These are phyloP conservation scores for Clitopilus passeckerianus DNA, from an alignment of 768 basidiomycete species.

Conservation along the genomic window DNA sequence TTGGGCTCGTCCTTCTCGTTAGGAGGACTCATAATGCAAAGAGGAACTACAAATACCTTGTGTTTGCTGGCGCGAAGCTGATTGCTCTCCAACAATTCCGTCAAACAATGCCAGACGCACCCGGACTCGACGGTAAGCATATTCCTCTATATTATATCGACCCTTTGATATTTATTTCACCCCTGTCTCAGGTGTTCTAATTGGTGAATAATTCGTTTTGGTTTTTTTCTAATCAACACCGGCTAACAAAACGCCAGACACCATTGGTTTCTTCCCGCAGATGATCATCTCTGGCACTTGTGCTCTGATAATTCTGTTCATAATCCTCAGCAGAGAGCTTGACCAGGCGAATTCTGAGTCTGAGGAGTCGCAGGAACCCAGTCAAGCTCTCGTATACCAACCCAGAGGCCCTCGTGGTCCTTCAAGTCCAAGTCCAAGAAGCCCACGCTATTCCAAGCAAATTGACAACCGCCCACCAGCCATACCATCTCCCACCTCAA, in stretches of 20 bases:
- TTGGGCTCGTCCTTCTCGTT: slow-evolving; percentile 41
- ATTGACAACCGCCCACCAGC: slow-evolving; percentile 19
- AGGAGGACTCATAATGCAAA: slow-evolving; percentile 25
- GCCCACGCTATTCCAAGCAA: neutral
- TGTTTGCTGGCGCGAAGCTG: slow-evolving; percentile 34
- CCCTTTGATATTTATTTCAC: neutral
- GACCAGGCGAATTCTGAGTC: slow-evolving; percentile 14
- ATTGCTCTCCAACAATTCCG: slow-evolving; percentile 45
- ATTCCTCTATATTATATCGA: neutral
- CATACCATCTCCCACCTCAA: slow-evolving; percentile 22
- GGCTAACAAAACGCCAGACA: slow-evolving; percentile 27
- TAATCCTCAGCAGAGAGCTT: slow-evolving; percentile 37
- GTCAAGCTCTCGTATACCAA: neutral
- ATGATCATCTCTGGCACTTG: slow-evolving; percentile 43
- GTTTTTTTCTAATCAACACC: neutral
- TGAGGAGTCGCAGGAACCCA: neutral
- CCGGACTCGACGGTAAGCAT: slow-evolving; percentile 38
- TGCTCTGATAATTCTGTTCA: slow-evolving; percentile 34
- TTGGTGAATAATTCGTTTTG: slow-evolving; percentile 27
- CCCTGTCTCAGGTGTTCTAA: slow-evolving; percentile 32
- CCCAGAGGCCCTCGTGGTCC: neutral
- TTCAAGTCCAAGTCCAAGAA: neutral
- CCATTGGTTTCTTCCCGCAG: slow-evolving; percentile 56
- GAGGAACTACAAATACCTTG: slow-evolving; percentile 29
- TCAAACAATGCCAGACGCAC: slow-evolving; percentile 53